Evolutionary conservation across 345 rosid species (phyloP), one percentile per base, ranked within the genome.

Genomic region (Bruguiera parviflora): DNA sequence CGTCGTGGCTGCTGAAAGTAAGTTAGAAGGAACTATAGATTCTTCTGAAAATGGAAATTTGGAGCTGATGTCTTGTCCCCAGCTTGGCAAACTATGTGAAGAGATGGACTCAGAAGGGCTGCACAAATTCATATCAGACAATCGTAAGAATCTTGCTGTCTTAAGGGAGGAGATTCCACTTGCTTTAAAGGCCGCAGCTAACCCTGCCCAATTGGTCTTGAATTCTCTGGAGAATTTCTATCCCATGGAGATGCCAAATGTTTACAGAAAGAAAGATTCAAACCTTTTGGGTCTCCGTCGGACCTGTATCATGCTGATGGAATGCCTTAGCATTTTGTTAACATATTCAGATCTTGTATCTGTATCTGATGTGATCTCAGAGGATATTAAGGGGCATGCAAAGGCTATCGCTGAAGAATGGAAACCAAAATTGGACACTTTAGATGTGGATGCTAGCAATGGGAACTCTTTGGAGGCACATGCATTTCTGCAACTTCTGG

Each of bases 401-500:
- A 92, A 90, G 83, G 71, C 70, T 53, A 89, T 90, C 78, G 96
- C 99, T 59, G 82, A 80, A 71, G 96, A 82, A 76, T 95, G 99
- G 99, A 92, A 87, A 69, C 99, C 96, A 20, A 77, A 82, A 78
- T 83, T 96, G 79, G 92, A 83, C 75, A 66, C 76, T 69, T 85
- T 96, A 51, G 99, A 92, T 70, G 74, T 86, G 77, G 95, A 89
- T 74, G 91, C 82, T 64, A 86, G 92, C 82, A 92, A 89, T 80
- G 99, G 99, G 67, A 95, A 95, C 74, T 95, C 97, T 56, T 85
- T 95, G 89, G 99, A 95, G 83, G 99, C 98, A 65, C 99, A 95
- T 87, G 99, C 98, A 27, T 95, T 92, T 72, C 84, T 95, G 79
- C 99, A 95, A 71, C 97, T 95, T 60, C 82, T 95, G 25, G 92